A percentile compares a stretch with the other conserved stretches of the same genome.
Conservation (phyloP, 352 stramenopile species). For the Globisporangium megalacanthum region DNA sequence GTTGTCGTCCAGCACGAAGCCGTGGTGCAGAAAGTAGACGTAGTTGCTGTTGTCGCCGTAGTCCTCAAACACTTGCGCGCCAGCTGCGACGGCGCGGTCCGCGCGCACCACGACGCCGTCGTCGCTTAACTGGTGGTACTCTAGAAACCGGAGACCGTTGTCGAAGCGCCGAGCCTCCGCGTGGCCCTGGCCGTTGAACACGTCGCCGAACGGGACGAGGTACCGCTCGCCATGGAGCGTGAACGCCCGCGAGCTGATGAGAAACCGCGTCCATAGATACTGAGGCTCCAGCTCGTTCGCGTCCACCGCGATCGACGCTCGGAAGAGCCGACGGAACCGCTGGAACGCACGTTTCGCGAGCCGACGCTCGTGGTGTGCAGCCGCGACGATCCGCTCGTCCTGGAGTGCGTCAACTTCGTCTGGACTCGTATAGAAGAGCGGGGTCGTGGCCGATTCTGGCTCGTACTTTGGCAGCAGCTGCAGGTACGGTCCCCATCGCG, state of each 20-base stretch:
- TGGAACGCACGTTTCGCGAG: constrained; percentile 23
- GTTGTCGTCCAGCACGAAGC: constrained; percentile 87
- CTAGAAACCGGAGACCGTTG: constrained; percentile 51
- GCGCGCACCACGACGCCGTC: constrained; percentile 53
- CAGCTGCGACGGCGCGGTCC: constrained; percentile 34
- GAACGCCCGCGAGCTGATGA: constrained; percentile 75
- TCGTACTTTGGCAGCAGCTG: constrained; percentile 31
- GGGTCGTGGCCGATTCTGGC: constrained; percentile 10
- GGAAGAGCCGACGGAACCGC: constrained; percentile 45
- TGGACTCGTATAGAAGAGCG: constrained; percentile 32
- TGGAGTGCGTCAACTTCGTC: constrained; percentile 30
- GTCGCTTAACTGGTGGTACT: constrained; percentile 43
- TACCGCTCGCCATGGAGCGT: constrained; percentile 66
- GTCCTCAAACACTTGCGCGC: constrained; percentile 88
- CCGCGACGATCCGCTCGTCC: constrained; percentile 36
- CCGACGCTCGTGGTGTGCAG: constrained; percentile 21
- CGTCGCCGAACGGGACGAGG: constrained; percentile 84
- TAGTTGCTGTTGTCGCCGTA: constrained; percentile 94
- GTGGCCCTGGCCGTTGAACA: constrained; percentile 78
- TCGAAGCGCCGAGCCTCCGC: constrained; percentile 16
- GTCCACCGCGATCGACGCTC: neutral
- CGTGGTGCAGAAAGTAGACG: constrained; percentile 85
- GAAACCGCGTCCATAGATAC: constrained; percentile 48
- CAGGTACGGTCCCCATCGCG: constrained; percentile 52
- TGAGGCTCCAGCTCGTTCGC: constrained; percentile 1